Evolutionary conservation across 805 yeast species (phyloP).

Genomic region (Saccharomyces jurei): DNA sequence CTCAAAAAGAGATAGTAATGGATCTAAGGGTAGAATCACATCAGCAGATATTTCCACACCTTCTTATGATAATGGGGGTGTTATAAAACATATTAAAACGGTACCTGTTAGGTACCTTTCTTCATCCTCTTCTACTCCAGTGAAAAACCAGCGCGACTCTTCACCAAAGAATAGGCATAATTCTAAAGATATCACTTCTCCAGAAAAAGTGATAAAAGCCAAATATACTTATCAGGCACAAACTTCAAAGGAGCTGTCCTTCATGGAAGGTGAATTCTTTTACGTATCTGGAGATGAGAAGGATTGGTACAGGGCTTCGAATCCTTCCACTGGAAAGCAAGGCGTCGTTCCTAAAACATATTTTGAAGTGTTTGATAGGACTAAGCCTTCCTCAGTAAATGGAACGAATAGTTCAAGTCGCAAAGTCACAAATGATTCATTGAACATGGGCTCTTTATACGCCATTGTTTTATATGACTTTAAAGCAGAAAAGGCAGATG

Average conservation of each 20-base stretch:
- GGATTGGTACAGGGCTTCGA: constrained; percentile 82
- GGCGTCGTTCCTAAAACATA: constrained; percentile 86
- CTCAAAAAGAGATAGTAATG: constrained; percentile 21
- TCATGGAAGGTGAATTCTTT: constrained; percentile 79
- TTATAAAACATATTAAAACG: constrained; percentile 20
- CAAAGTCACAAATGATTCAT: constrained; percentile 8
- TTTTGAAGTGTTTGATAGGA: constrained; percentile 69
- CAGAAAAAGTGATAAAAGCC: constrained; percentile 80
- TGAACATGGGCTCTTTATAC: constrained; percentile 46
- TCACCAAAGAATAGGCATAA: constrained; percentile 2
- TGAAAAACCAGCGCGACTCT: background rate
- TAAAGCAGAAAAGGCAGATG: constrained; percentile 70
- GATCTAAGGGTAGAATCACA: constrained; percentile 25
- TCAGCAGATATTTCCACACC: constrained; percentile 33
- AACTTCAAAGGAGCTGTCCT: constrained; percentile 72
- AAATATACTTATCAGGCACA: constrained; percentile 68
- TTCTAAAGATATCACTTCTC: constrained; percentile 29
- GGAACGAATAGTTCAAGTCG: constrained; percentile 6
- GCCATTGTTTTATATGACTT: constrained; percentile 85
- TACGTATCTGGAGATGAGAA: constrained; percentile 61
- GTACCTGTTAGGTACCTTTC: constrained; percentile 16
- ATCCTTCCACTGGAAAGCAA: constrained; percentile 65
- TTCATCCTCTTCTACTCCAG: constrained; percentile 1
- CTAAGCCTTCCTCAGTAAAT: constrained; percentile 34
- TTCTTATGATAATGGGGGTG: constrained; percentile 12